A percentile compares a stretch with the other conserved stretches of the same genome.
Evolutionary conservation across 164 flowering plant genomes (phyloP).

Genomic region (Magnolia officinalis): DNA sequence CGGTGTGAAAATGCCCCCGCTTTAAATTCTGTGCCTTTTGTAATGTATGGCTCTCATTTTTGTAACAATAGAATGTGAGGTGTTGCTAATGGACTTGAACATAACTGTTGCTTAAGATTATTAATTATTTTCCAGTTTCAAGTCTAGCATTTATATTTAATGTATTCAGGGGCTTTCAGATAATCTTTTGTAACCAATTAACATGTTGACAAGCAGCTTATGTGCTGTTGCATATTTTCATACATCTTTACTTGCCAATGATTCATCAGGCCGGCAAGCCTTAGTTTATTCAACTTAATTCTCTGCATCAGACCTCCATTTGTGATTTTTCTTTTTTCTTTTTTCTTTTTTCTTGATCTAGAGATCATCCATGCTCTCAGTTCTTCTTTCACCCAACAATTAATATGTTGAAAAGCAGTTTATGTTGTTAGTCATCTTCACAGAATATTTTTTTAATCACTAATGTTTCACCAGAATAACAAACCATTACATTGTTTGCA

Average conservation of each 20-base stretch:
- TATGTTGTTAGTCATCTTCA: neutral
- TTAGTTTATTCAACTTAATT: neutral
- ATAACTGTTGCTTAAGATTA: too few species aligned
- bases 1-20: too few species aligned
- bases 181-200: too few species aligned
- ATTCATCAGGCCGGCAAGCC: neutral
- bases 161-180: too few species aligned
- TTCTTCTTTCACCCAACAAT: neutral
- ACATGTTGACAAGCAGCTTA: too few species aligned
- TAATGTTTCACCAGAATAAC: neutral
- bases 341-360: neutral
- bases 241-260: neutral
- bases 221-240: too few species aligned
- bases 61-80: too few species aligned
- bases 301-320: neutral
- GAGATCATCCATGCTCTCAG: neutral
- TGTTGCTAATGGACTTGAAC: too few species aligned
- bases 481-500: constrained; percentile 1
- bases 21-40: too few species aligned
- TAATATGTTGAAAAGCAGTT: neutral
- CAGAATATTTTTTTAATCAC: neutral
- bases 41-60: too few species aligned
- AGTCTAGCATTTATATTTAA: too few species aligned
- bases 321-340: neutral
- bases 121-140: too few species aligned